Evolutionary conservation across 2,329 filamentous ascomycete genomes (phyloP), one percentile per base, ranked within the genome.

Genomic region (Trichoderma polysporum): DNA sequence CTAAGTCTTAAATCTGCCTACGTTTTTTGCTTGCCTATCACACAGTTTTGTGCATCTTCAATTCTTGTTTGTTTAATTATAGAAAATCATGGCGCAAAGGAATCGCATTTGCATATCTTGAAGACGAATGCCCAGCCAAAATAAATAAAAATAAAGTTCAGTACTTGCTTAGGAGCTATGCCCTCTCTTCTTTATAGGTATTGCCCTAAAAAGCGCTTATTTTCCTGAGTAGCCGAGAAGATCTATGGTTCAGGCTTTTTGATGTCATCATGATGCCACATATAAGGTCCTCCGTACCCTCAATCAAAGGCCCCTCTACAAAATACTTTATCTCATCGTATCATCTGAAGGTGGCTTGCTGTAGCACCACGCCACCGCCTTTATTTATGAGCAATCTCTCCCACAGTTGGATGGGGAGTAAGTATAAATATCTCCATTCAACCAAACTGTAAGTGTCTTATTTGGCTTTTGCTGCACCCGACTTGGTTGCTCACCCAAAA

Each of bases 231-330:
- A 50, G 25, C 22, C 47, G 4, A 50, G 25, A 50, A 19, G 47
- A 50, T 50, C 22, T 22, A 50, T 22, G 25, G 19, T 22, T 13
- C 6, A 9, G 25, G 47, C 13, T 50, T 4, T 53, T 52, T 39
- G 59, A 62, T 62, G 59, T 62, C 59, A 62, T 52, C 39, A 62
- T 62, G 59, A 62, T 62, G 59, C 47, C 59, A 62, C 45, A 8
- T 39, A 19, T 7, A 10, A 52, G 47, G 19, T 53, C 35, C 29
- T 10, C n/a, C 17, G 56, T 33, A 31, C 37, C n/a, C 33, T 37
- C 6, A 3, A 27, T 15, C 12, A 22, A n/a, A n/a, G 31, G 17
- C 15, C 15, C n/a, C n/a, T 47, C 27, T 31, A 17, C 22, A 29
- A 3, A 10, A 37, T 37, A 35, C 39, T 17, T 25, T 45, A 62